Conservation (phyloP, 768 basidiomycete species). For the Suillus variegatus region DNA sequence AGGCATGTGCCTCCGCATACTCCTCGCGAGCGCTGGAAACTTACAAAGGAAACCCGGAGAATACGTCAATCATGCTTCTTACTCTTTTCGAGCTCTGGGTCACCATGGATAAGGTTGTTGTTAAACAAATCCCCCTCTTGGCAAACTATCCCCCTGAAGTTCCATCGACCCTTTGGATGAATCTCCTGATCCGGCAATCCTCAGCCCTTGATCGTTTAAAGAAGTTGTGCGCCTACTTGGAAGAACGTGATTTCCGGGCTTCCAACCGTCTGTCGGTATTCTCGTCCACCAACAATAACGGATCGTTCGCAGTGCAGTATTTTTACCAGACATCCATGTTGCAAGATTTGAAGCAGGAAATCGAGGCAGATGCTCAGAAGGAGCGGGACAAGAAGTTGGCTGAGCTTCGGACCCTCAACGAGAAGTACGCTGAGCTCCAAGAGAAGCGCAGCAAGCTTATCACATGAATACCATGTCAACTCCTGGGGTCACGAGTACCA, state of each 20-base stretch:
- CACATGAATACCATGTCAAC: background rate
- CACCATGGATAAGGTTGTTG: conserved; percentile 31
- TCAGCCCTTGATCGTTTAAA: conserved; percentile 30
- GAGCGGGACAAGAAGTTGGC: conserved; percentile 25
- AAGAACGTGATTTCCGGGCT: conserved; percentile 25
- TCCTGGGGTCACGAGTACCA: background rate
- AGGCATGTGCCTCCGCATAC: conserved; percentile 29
- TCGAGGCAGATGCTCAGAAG: conserved; percentile 30
- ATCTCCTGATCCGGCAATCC: conserved; percentile 30
- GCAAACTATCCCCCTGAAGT: conserved; percentile 37
- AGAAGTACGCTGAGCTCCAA: background rate
- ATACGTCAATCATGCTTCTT: conserved; percentile 44
- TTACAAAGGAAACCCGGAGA: conserved; percentile 40
- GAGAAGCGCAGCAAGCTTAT: background rate
- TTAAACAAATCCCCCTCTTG: conserved; percentile 28
- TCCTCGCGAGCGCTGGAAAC: conserved; percentile 21
- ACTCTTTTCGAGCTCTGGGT: conserved; percentile 38
- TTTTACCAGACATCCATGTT: conserved; percentile 28
- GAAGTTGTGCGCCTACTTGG: conserved; percentile 33
- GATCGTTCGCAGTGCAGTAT: conserved; percentile 37
- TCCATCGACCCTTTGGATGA: conserved; percentile 24
- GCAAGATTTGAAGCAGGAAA: conserved; percentile 26
- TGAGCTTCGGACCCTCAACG: conserved; percentile 19
- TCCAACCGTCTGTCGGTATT: conserved; percentile 36
- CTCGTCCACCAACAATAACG: conserved; percentile 13